Base-by-base conservation (phyloP, 2,329 filamentous ascomycete genomes). In the Colletotrichum viniferum region DNA sequence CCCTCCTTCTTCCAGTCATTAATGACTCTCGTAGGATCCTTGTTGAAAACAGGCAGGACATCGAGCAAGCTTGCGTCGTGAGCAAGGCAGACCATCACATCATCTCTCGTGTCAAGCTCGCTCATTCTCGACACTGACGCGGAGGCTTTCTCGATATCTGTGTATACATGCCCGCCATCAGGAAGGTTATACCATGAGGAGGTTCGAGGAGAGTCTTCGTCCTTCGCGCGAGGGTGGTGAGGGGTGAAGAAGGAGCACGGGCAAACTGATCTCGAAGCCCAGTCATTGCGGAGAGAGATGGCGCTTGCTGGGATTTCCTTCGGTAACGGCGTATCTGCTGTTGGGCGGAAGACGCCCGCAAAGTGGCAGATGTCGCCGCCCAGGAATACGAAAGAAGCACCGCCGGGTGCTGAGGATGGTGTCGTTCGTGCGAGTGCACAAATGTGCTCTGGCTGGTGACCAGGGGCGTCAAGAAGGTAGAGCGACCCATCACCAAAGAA, bases 401-500 rank as follows among this genome's bases (percentile, higher is more conserved):
- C 73, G 3, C 30, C 64, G 4, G 73, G 21, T n/a, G 69, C 60
- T 4, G 73, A 76, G 2, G 73, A 76, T 0, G 75, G 77, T 1
- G 77, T 79, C 7, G 77, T 77, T 9, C 76, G 64, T 9, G 77
- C 78, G 4, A 80, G 73, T 13, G 64, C 79, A 14, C 78, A 79
- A 2, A 79, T 67, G 48, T 81, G 79, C 10, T 77, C 79, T 2
- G 75, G 60, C 2, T 78, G 75, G 34, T 80, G 80, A 1, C 79
- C 77, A 4, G 79, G 77, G 3, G 78, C 79, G 38, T 86, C 83
- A 7, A 87, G 79, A n/a, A 87, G 75, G 68, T 86, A 87, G 60
- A 87, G 81, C 10, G 80, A 83, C 2, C 85, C 85, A 58, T 87
- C 85, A 13, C 80, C 81, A 52, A 86, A 87, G 72, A 82, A 86